A percentile compares a stretch with the other conserved stretches of the same genome.
Evolutionary conservation across 1,284 basidiomycete genomes (phyloP).

Genomic region (Veloboletus limbatus): DNA sequence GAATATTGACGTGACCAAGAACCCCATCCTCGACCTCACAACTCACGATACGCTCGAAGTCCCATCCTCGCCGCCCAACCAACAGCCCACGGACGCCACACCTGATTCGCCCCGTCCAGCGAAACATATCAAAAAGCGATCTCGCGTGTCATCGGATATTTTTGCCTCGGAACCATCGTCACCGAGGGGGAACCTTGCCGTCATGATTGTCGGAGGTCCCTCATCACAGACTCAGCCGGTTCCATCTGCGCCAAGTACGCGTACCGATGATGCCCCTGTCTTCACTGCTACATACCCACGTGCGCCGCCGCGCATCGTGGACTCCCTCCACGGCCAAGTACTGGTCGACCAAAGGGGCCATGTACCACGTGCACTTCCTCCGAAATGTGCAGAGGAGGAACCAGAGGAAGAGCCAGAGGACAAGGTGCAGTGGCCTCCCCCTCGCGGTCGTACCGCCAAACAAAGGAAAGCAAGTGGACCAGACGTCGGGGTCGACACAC

Average conservation of each 20-base stretch:
- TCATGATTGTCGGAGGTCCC: neutral
- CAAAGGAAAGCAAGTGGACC: neutral
- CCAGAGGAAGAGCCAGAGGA: neutral
- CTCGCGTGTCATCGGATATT: conserved; percentile 11
- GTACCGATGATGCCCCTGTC: neutral
- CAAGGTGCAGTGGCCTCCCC: conserved; percentile 21
- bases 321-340: conserved; percentile 17
- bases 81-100: neutral
- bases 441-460: conserved; percentile 5
- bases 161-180: conserved; percentile 22
- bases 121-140: conserved; percentile 13
- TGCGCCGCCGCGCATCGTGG: conserved; percentile 26
- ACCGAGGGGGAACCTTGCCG: neutral
- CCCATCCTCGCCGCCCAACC: neutral
- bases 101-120: neutral
- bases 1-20: neutral
- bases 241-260: neutral
- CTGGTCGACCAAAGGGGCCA: conserved; percentile 25
- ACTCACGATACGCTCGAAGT: conserved; percentile 1
- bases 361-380: conserved; percentile 10
- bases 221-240: neutral
- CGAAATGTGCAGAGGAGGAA: neutral
- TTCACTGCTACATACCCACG: neutral
- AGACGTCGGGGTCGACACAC: neutral
- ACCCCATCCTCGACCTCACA: neutral